Evolutionary conservation across 176 grass and related monocot genomes (phyloP).

Genomic region (Avena sativa): DNA sequence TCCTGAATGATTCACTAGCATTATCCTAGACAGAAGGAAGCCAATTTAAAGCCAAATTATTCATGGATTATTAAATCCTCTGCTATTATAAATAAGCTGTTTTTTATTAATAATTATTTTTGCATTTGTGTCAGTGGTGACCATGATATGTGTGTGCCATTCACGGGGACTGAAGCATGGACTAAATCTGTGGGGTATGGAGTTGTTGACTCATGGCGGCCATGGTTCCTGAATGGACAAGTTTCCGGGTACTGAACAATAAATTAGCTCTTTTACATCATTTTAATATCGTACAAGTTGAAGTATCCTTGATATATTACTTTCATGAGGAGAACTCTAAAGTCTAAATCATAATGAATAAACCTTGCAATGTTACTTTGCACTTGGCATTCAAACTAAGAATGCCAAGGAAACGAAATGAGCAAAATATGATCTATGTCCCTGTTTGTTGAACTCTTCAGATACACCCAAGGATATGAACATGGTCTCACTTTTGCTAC

Average conservation of each 20-base stretch:
- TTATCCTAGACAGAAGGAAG: not conserved
- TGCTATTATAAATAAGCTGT: not conserved
- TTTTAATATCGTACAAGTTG: not conserved
- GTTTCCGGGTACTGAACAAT: conserved; percentile 77
- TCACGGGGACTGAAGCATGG: conserved; percentile 84
- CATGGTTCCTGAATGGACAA: conserved; percentile 73
- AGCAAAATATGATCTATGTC: not conserved
- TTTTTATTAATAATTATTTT: conserved; percentile 14
- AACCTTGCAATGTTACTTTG: not conserved
- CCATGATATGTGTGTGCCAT: conserved; percentile 96
- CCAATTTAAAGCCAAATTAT: conserved; percentile 1
- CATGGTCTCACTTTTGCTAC: conserved; percentile 83
- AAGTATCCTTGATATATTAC: conserved; percentile 14
- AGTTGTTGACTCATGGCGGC: conserved; percentile 74
- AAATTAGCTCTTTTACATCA: not conserved
- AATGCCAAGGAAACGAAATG: not conserved
- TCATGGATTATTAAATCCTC: not conserved
- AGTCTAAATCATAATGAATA: not conserved
- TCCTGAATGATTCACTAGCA: not conserved
- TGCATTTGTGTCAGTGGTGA: conserved; percentile 70
- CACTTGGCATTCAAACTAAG: not conserved
- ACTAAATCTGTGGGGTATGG: conserved; percentile 74
- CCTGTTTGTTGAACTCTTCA: conserved; percentile 47
- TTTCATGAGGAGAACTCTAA: not conserved
- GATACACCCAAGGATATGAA: conserved; percentile 85